phyloP scores from a whole-genome alignment of 1,284 basidiomycete genomes.

The Mycena sp. region DNA sequence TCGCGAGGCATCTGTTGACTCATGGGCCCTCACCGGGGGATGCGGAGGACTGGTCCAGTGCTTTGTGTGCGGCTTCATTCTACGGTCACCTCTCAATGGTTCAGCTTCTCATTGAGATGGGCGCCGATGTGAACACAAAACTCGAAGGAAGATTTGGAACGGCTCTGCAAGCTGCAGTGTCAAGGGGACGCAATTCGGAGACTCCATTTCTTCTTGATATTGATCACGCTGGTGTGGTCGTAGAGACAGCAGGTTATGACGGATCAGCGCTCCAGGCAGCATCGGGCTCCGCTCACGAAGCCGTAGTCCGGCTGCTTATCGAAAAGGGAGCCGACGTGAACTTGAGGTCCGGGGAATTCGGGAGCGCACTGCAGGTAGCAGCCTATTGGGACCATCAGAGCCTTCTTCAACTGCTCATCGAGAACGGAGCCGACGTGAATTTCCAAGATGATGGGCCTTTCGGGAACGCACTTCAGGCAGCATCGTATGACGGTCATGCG shows the following conservation, averaged over 20 bases:
- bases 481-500: not conserved
- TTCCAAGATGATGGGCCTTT: not conserved
- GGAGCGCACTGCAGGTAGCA: not conserved
- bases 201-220: too few species aligned
- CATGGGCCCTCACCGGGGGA: not conserved
- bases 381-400: not conserved
- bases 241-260: too few species aligned
- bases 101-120: not conserved
- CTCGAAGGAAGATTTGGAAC: not conserved
- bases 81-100: not conserved
- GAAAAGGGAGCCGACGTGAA: not conserved
- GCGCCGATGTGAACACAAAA: not conserved
- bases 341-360: not conserved
- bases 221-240: too few species aligned
- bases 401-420: not conserved
- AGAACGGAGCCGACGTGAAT: conserved; percentile 8
- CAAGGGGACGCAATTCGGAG: too few species aligned
- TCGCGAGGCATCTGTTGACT: not conserved
- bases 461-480: conserved; percentile 1
- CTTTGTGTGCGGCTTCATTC: not conserved
- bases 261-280: not conserved
- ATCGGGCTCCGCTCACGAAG: not conserved
- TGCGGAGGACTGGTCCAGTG: not conserved
- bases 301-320: not conserved
- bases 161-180: conserved; percentile 1